Evolutionary conservation across 495 filamentous ascomycete genomes (phyloP), one percentile per base, ranked within the genome.

Genomic region (Penicillium soppii): DNA sequence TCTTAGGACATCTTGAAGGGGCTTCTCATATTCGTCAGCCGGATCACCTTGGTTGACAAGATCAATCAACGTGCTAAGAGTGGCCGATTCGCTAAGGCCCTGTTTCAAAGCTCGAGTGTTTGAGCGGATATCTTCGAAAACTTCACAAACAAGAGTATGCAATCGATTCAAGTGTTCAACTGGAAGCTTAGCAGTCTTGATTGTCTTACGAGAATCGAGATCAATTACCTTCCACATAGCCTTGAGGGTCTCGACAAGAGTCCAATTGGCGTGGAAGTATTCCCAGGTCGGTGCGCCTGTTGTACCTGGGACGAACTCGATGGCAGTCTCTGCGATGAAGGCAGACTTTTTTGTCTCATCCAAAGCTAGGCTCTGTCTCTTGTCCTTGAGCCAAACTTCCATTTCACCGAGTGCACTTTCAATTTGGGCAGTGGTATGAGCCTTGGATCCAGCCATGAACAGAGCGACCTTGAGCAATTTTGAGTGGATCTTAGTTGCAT

Each of bases 201-300:
- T 50, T 5, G 50, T 50, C 52, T 73, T 75, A 29, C 61, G 64
- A 12, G 57, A 55, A 17, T 68, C 66, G 23, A 71, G 17, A 6
- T 58, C 46, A 41, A 61, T 46, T 10, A 75, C 43, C 32, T 61
- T 58, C 8, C 63, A 69, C 33, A 71, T 19, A 9, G 71, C 71
- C 58, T 73, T 75, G 19, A 75, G 51, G 1, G 68, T 65, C 29
- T 78, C 74, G 15, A 78, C 53, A 10, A 67, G 55, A 10, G 57
- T 61, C 59, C 68, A 70, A 29, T 62, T 45, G 12, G 29, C 22
- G 47, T 78, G 74, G 47, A 76, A 62, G 45, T 66, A 74, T 53
- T 51, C 58, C 74, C 74, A 78, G 7, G 67, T 66, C 8, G 72
- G 69, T 6, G 66, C 70, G 27, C 53, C 59, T n/a, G 66, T 63